Base-by-base conservation (phyloP, 2,329 filamentous ascomycete species). In the Daldinia sp. region DNA sequence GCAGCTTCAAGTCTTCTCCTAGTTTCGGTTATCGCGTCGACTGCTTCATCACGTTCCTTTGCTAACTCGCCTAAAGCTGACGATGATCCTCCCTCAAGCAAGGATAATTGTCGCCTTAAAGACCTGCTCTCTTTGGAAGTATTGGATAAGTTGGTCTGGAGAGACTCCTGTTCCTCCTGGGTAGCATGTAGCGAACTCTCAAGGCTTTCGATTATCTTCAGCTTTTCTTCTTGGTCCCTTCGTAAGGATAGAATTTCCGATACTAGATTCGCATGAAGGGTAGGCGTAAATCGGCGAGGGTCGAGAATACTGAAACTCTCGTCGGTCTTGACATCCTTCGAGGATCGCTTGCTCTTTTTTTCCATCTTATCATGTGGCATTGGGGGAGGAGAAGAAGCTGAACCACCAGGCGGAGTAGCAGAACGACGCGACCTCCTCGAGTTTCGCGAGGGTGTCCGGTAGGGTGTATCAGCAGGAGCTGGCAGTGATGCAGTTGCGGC, bases 221-320 rank as follows among this genome's bases (percentile, higher is more conserved):
- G 86, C 78, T 97, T 97, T 39, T 91, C 92, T 74, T 99, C 95
- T 65, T 98, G 87, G 68, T 99, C 95, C 60, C 95, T 85, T 19
- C 94, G 88, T 50, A 99, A 80, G 1, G 89, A 87, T 35, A 99
- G 81, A 66, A 99, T 99, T 76, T 99, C 95, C 0, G 94, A 94
- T 0, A 99, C 94, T 5, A 99, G 81, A 50, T 92, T 97, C 7
- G 95, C 95, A 76, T 98, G 95, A 9, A 99, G 80, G 0, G 94
- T 98, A 1, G 95, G 95, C 0, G 95, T 99, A 74, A 99, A 97
- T 34, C 95, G 87, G 57, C 94, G 88, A 2, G 95, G 93, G 73
- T 99, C 95, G 27, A 97, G 82, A 19, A 93, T 88, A 69, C 86
- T 84, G 60, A 93, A 87, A 43, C 81, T 86, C 66, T 94, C 90